Conservation (phyloP, 2,329 filamentous ascomycete species). For the Blastomyces parvus region DNA sequence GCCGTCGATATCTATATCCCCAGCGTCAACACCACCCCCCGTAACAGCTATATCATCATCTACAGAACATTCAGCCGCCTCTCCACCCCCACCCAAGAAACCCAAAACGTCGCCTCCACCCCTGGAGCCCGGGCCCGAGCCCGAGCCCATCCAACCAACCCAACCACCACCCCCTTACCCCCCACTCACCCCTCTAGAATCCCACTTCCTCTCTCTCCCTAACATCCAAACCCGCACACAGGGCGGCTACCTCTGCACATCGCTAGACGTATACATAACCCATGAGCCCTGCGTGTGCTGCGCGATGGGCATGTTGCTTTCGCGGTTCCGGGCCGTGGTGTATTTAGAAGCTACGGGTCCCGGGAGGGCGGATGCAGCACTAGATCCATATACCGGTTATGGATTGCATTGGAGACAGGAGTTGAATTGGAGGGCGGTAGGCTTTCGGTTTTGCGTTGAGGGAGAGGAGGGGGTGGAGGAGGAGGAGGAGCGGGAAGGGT, state of each 20-base stretch:
- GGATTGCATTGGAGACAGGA: constrained; percentile 56
- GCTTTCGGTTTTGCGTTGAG: constrained; percentile 36
- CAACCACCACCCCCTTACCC: not conserved
- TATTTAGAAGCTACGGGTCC: constrained; percentile 58
- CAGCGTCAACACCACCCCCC: not conserved
- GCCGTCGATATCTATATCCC: not conserved
- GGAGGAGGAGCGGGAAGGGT: not conserved
- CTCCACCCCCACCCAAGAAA: not conserved
- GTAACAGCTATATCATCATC: not conserved
- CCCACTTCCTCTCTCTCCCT: constrained; percentile 49
- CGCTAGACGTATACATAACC: constrained; percentile 85
- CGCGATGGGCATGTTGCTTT: constrained; percentile 91
- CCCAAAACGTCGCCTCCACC: constrained; percentile 4
- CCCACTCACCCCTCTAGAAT: constrained; percentile 23
- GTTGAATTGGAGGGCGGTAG: constrained; percentile 42
- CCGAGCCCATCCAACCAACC: not conserved
- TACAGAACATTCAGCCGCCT: not conserved
- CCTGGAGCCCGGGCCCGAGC: not conserved
- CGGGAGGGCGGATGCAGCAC: constrained; percentile 31
- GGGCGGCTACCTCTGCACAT: constrained; percentile 87
- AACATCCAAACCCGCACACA: constrained; percentile 58
- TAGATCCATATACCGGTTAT: constrained; percentile 36
- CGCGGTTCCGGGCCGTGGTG: constrained; percentile 76
- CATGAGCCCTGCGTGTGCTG: constrained; percentile 97
- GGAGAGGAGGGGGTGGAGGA: constrained; percentile 10